Conservation (phyloP, 73 alveolate genomes). For the Effrenium voratum region DNA sequence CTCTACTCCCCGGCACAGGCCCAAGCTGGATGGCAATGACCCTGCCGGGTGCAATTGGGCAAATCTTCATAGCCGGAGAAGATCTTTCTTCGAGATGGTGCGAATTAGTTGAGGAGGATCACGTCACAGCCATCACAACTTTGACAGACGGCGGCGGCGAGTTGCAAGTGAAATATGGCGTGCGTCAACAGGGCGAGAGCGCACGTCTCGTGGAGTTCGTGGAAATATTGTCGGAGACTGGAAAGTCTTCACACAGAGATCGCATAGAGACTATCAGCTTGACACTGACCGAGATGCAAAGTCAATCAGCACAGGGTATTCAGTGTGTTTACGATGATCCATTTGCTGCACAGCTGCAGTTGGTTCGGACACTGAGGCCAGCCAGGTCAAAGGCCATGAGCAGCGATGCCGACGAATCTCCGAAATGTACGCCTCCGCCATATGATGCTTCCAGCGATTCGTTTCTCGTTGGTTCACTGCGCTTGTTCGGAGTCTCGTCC, state of each 20-base stretch:
- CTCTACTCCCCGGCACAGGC: too few relatives aligned
- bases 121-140: not conserved
- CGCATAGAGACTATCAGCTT: not conserved
- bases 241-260: not conserved
- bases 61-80: too few relatives aligned
- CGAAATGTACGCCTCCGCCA: not conserved
- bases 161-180: not conserved
- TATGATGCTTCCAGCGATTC: not conserved
- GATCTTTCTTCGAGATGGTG: not conserved
- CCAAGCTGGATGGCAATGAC: too few relatives aligned
- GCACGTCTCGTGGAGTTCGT: not conserved
- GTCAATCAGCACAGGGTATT: not conserved
- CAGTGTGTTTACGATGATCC: not conserved
- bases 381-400: not conserved
- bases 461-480: not conserved
- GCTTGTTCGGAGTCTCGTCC: not conserved
- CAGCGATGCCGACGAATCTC: not conserved
- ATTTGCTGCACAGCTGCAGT: not conserved
- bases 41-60: too few relatives aligned
- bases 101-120: not conserved
- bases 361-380: constrained; percentile 6
- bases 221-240: not conserved
- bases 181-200: not conserved
- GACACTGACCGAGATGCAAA: not conserved
- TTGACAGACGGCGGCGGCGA: not conserved